Conservation (phyloP, 2,329 filamentous ascomycete species). For the Botrytis porri region DNA sequence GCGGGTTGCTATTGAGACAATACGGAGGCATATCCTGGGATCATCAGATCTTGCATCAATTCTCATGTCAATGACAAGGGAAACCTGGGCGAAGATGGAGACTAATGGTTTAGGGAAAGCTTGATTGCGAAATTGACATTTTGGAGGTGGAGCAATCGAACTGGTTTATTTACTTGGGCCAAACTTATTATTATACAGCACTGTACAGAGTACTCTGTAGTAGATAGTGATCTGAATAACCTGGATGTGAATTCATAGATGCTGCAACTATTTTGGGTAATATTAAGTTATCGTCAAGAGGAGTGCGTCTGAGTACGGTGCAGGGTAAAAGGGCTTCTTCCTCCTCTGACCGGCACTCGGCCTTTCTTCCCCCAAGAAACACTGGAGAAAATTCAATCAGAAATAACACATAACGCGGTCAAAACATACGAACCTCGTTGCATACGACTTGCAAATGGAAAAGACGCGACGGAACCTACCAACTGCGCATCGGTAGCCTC, state of each 20-base stretch:
- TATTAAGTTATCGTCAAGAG: neutral
- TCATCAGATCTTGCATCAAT: slow-evolving; percentile 15
- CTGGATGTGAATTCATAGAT: neutral
- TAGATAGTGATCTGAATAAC: neutral
- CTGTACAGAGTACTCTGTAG: too few species aligned
- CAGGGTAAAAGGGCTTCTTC: neutral
- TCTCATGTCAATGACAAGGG: neutral
- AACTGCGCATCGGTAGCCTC: slow-evolving; percentile 9
- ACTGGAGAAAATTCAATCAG: neutral
- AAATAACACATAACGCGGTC: slow-evolving; percentile 6
- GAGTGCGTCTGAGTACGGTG: neutral
- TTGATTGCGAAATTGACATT: slow-evolving; percentile 13
- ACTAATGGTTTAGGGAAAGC: slow-evolving; percentile 17
- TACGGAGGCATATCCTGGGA: slow-evolving; percentile 1
- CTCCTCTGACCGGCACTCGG: slow-evolving; percentile 1
- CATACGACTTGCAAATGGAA: neutral
- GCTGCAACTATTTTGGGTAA: neutral
- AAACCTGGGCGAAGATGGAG: slow-evolving; percentile 4
- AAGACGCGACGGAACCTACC: slow-evolving; percentile 2
- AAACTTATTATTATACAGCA: neutral
- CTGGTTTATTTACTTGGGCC: neutral
- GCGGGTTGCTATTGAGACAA: slow-evolving; percentile 7
- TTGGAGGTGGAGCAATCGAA: neutral
- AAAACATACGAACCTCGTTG: slow-evolving; percentile 9
- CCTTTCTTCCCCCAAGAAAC: neutral